phyloP scores from a whole-genome alignment of 345 rosid genomes.

The Gossypium thurberi region DNA sequence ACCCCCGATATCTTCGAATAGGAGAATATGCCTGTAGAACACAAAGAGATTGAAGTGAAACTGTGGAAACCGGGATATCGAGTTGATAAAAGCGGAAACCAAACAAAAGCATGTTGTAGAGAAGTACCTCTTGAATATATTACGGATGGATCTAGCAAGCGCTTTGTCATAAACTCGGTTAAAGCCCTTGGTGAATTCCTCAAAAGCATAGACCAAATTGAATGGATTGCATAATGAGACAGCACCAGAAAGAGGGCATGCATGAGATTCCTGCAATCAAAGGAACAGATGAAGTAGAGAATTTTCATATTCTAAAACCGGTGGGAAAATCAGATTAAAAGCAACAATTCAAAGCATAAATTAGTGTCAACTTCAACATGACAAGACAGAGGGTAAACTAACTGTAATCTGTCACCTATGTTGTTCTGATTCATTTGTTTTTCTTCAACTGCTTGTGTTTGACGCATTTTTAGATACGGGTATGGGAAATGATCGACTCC shows the following conservation, averaged over 20 bases:
- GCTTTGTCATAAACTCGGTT: constrained; percentile 78
- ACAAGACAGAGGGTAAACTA: not conserved
- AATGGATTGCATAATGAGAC: constrained; percentile 31
- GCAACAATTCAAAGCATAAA: not conserved
- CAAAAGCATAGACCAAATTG: constrained; percentile 79
- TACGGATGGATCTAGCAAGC: constrained; percentile 56
- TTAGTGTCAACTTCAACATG: not conserved
- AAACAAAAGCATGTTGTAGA: constrained; percentile 10
- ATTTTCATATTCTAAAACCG: not conserved
- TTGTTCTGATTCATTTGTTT: not conserved
- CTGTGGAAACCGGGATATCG: not conserved
- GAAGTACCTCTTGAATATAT: constrained; percentile 59
- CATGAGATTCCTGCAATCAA: constrained; percentile 52
- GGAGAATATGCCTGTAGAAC: constrained; percentile 63
- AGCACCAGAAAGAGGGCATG: constrained; percentile 66
- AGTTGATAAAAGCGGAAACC: constrained; percentile 7
- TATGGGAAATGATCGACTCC: not conserved
- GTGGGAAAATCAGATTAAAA: not conserved
- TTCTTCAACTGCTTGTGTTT: not conserved
- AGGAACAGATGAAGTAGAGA: not conserved
- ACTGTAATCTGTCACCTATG: not conserved
- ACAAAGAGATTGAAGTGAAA: not conserved
- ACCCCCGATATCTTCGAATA: constrained; percentile 78
- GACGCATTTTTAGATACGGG: not conserved
- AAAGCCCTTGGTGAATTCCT: constrained; percentile 87